Evolutionary conservation across 352 stramenopile species (phyloP), one percentile per base, ranked within the genome.

Genomic region (Peronospora tabacina): DNA sequence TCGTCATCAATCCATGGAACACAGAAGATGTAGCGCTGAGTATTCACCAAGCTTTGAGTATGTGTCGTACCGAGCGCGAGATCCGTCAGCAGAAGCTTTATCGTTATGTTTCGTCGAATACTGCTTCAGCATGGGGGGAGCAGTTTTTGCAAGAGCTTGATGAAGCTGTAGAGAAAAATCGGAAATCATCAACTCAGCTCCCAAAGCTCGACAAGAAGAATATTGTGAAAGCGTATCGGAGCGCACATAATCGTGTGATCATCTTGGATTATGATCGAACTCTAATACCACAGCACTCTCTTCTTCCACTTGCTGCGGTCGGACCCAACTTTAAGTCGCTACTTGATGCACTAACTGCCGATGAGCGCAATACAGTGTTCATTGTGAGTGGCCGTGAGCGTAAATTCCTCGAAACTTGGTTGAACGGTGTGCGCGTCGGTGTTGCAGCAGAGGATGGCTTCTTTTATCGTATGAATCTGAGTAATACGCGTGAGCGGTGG

Each of bases 1-100:
- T 96, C 29, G 76, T 91, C 16, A 69, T 94, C 16, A 96, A 96
- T 37, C 86, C 86, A 15, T 87, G 75, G 77, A 87, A 90, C 55
- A 94, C 82, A 10, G 82, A 95, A 52, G 80, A 95, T 45, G 50
- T 95, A 15, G 82, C 82, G 13, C 40, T 81, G 24, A 84, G 74
- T 35, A 83, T 95, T 36, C 71, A 94, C 44, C 72, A 92, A 58
- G 80, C 84, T 12, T 69, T 95, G 28, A 81, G 78, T 12, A 87
- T 95, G 70, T 86, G 66, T 30, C 78, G 81, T 9, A 82, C 82
- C 1, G 82, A 94, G 57, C 69, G 82, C 1, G 81, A 94, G 43
- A 75, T 95, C n/a, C 76, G 83, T 7, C 85, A 94, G 50, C 80
- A 92, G 36, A 95, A 95, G 57, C 63, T 95, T 7, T 93, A 91